phyloP scores from a whole-genome alignment of 176 grass and related monocot genomes.

The Raddia guianensis region DNA sequence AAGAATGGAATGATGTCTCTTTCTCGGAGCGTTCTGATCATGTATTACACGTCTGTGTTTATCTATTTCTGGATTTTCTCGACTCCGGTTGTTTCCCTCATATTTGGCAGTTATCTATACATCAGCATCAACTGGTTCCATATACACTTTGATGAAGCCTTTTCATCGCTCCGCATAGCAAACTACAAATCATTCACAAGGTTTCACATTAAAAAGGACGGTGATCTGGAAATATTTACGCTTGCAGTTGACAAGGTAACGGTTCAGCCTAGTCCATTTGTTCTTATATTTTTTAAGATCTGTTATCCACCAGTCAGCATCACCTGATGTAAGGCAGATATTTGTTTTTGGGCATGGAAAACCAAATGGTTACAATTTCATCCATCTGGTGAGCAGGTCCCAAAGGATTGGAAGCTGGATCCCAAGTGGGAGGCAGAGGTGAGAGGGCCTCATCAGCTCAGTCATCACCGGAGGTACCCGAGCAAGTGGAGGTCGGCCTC shows the following conservation, averaged over 20 bases:
- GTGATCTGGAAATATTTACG: slow-evolving; percentile 85
- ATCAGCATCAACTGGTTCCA: slow-evolving; percentile 98
- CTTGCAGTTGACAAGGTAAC: slow-evolving; percentile 96
- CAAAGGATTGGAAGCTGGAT: slow-evolving; percentile 93
- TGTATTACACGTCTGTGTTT: slow-evolving; percentile 62
- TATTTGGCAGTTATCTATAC: slow-evolving; percentile 95
- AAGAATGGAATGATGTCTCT: slow-evolving; percentile 55
- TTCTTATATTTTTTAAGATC: slow-evolving; percentile 10
- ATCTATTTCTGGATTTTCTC: slow-evolving; percentile 97
- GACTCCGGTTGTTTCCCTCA: slow-evolving; percentile 90
- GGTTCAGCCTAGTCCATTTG: slow-evolving; percentile 7
- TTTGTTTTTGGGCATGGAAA: slow-evolving; percentile 4
- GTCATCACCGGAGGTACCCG: slow-evolving; percentile 66
- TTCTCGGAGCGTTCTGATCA: too few species aligned
- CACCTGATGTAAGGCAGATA: neutral
- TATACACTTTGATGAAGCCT: slow-evolving; percentile 96
- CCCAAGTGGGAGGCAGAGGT: slow-evolving; percentile 80
- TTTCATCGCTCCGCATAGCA: slow-evolving; percentile 91
- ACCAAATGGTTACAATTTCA: neutral
- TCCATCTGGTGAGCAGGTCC: slow-evolving; percentile 59
- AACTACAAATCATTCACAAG: slow-evolving; percentile 98
- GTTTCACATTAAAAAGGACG: slow-evolving; percentile 78
- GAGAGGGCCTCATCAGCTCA: slow-evolving; percentile 57
- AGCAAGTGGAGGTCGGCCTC: slow-evolving; percentile 91
- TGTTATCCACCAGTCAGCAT: neutral